Conservation (phyloP, 2,329 filamentous ascomycete species). For the Tolypocladium ophioglossoides region DNA sequence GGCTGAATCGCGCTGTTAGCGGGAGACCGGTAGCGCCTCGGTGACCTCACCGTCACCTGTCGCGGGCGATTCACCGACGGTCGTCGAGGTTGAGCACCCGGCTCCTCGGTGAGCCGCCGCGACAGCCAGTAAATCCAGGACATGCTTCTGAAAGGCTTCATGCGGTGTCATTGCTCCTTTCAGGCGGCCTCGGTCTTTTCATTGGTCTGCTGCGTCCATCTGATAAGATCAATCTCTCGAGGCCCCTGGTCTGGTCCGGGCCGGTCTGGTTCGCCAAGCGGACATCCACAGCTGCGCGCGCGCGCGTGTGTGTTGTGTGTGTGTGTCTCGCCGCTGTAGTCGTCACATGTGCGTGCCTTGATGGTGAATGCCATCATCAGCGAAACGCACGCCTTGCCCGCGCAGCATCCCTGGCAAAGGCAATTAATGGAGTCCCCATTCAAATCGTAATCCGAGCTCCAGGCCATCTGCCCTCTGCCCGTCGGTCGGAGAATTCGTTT, state of each 20-base stretch:
- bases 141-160: background rate
- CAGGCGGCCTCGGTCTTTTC: background rate
- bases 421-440: no score
- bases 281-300: no score
- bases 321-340: background rate
- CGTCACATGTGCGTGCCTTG: background rate
- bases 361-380: background rate
- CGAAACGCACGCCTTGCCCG: background rate
- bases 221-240: background rate
- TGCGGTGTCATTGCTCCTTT: background rate
- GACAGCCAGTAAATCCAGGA: background rate
- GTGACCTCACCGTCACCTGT: background rate
- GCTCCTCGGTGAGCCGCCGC: no score
- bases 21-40: background rate
- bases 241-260: background rate
- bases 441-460: background rate
- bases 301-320: no score
- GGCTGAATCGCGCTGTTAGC: background rate
- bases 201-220: background rate
- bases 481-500: slow-evolving; percentile 1
- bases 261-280: no score
- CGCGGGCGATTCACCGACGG: no score
- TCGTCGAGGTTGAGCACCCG: no score
- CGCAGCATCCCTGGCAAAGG: background rate
- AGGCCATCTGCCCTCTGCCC: background rate